Percentiles rank a stretch among this genome's conserved stretches.
Evolutionary conservation across 1,284 basidiomycete genomes (phyloP).

Genomic region (Fomitopsis schrenkii): DNA sequence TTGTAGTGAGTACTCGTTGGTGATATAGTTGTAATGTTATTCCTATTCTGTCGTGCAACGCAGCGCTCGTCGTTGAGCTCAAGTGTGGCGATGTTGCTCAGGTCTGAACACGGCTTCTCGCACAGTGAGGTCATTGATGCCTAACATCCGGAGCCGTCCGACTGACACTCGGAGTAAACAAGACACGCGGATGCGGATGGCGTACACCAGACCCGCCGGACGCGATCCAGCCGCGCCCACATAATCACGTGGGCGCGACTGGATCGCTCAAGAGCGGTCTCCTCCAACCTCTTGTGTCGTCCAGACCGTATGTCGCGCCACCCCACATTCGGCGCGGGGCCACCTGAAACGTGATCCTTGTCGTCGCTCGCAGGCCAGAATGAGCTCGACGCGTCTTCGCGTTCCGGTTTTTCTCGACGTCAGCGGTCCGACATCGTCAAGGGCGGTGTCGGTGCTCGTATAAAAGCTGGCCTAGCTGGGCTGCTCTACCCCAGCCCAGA

Average conservation of each 20-base stretch:
- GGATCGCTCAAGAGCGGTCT: slow-evolving; percentile 10
- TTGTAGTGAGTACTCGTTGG: slow-evolving; percentile 2
- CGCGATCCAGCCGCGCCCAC: slow-evolving; percentile 14
- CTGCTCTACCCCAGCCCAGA: slow-evolving; percentile 15
- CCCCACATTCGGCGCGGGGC: neutral
- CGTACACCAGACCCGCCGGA: slow-evolving; percentile 8
- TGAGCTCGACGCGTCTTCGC: slow-evolving; percentile 11
- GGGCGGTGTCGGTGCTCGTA: neutral
- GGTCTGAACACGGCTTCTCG: neutral
- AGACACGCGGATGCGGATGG: neutral
- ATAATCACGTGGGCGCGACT: slow-evolving; percentile 18
- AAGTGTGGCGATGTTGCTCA: neutral
- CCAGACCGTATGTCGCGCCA: neutral
- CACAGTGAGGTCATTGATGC: neutral
- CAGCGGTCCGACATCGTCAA: neutral
- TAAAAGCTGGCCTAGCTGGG: slow-evolving; percentile 5
- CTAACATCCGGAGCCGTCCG: neutral
- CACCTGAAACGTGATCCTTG: slow-evolving; percentile 2
- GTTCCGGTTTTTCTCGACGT: slow-evolving; percentile 19
- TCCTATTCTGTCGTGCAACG: slow-evolving; percentile 2
- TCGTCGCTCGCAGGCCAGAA: slow-evolving; percentile 3
- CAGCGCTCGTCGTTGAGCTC: neutral
- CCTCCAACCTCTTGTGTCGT: slow-evolving; percentile 9
- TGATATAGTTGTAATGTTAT: slow-evolving; percentile 12
- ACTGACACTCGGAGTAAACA: neutral